Percentiles rank a stretch among this genome's conserved stretches.
Conservation (phyloP, 805 yeast species). For the Saccharomycopsis sp. region DNA sequence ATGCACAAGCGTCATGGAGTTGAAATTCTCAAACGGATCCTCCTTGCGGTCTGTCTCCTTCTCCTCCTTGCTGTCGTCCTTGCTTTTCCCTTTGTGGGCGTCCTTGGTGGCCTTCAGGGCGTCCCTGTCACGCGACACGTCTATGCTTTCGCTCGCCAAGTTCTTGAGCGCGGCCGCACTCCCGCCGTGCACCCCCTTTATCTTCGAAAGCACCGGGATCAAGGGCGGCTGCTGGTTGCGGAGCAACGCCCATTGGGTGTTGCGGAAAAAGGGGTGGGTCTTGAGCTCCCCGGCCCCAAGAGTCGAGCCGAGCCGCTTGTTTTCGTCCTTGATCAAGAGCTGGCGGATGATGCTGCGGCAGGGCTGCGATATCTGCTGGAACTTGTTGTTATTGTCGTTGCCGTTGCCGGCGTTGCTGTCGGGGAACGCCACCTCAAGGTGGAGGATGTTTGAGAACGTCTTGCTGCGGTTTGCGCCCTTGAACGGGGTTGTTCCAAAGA, state of each 20-base stretch:
- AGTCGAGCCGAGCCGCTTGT: slow-evolving; percentile 80
- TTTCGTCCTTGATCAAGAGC: slow-evolving; percentile 80
- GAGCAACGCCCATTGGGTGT: slow-evolving; percentile 89
- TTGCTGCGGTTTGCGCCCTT: slow-evolving; percentile 85
- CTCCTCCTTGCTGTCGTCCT: slow-evolving; percentile 25
- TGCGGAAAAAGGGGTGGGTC: slow-evolving; percentile 85
- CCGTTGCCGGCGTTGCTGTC: slow-evolving; percentile 35
- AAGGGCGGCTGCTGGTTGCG: slow-evolving; percentile 93
- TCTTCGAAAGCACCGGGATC: slow-evolving; percentile 69
- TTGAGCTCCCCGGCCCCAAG: slow-evolving; percentile 95
- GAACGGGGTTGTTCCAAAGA: slow-evolving; percentile 93
- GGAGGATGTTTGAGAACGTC: slow-evolving; percentile 83
- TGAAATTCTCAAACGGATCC: slow-evolving; percentile 83
- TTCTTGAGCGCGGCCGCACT: slow-evolving; percentile 10
- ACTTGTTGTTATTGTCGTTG: slow-evolving; percentile 23
- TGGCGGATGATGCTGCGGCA: slow-evolving; percentile 80
- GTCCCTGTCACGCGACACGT: background rate
- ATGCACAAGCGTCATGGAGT: slow-evolving; percentile 79
- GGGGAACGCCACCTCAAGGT: slow-evolving; percentile 74
- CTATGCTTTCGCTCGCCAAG: slow-evolving; percentile 11
- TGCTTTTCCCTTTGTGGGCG: slow-evolving; percentile 28
- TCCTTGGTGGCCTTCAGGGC: background rate
- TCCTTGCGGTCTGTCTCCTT: slow-evolving; percentile 29
- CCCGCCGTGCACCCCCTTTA: slow-evolving; percentile 22
- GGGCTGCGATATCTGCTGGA: slow-evolving; percentile 54